These are phyloP conservation scores for Candida buenavistaensis DNA, from an alignment of 1,139 yeast genomes.

Conservation along the genomic window DNA sequence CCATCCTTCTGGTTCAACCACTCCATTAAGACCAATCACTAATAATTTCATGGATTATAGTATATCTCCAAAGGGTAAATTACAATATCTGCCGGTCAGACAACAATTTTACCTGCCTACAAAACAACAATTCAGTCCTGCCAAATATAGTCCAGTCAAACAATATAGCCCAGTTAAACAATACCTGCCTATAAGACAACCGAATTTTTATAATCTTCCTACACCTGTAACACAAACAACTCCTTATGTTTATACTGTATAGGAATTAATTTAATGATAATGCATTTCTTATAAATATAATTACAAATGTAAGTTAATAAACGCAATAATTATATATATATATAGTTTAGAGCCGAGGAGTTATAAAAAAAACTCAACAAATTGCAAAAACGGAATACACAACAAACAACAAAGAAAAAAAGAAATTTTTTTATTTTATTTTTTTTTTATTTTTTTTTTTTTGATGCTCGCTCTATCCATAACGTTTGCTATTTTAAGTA, in stretches of 20 bases:
- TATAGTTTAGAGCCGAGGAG: no score
- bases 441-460: no score
- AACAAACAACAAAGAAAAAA: no score
- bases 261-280: conserved; percentile 1
- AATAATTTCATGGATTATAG: conserved; percentile 11
- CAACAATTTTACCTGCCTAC: conserved; percentile 7
- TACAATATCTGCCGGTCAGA: conserved; percentile 5
- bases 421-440: no score
- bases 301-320: no score
- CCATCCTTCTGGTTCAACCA: not conserved
- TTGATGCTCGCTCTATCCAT: no score
- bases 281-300: no score
- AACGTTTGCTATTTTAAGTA: no score
- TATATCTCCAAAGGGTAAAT: conserved; percentile 2
- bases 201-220: conserved; percentile 5
- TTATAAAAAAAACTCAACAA: no score
- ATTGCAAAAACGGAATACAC: no score
- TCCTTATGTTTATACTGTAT: conserved; percentile 5
- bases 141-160: not conserved
- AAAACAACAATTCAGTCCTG: conserved; percentile 3
- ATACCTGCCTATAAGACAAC: conserved; percentile 4
- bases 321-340: no score
- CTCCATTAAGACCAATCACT: conserved; percentile 19
- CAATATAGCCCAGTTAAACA: not conserved
- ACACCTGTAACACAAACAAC: conserved; percentile 6